A percentile compares a stretch with the other conserved stretches of the same genome.
Evolutionary conservation across 768 basidiomycete genomes (phyloP).

Genomic region (Collybia nuda): DNA sequence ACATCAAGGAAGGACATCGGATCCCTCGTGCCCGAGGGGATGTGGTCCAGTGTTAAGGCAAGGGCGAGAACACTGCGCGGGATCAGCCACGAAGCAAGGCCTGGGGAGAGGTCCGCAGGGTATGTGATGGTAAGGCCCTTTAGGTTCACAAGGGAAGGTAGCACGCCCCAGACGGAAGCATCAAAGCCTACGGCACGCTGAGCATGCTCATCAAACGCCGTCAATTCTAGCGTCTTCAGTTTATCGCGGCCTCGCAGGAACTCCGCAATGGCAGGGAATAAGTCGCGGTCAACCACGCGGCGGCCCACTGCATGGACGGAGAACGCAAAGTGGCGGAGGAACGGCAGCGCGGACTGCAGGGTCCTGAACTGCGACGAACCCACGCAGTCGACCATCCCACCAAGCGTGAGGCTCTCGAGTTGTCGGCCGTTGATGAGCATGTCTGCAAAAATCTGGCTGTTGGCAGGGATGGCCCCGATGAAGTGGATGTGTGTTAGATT

Average conservation of each 20-base stretch:
- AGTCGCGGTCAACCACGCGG: slow-evolving; percentile 51
- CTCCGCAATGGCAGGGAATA: slow-evolving; percentile 68
- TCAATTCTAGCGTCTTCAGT: slow-evolving; percentile 53
- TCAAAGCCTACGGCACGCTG: slow-evolving; percentile 63
- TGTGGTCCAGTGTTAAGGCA: slow-evolving; percentile 43
- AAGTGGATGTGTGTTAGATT: slow-evolving; percentile 68
- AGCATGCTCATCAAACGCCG: slow-evolving; percentile 40
- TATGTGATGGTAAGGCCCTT: slow-evolving; percentile 60
- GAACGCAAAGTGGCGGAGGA: slow-evolving; percentile 66
- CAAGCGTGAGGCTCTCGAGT: slow-evolving; percentile 58
- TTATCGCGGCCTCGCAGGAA: slow-evolving; percentile 58
- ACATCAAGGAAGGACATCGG: slow-evolving; percentile 41
- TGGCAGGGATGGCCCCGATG: slow-evolving; percentile 51
- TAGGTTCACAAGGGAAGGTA: slow-evolving; percentile 55
- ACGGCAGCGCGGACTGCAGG: slow-evolving; percentile 45
- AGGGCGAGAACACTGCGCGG: slow-evolving; percentile 52
- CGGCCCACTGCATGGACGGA: slow-evolving; percentile 42
- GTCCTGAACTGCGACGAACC: slow-evolving; percentile 52
- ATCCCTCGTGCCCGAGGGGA: slow-evolving; percentile 35
- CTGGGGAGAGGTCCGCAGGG: slow-evolving; percentile 60
- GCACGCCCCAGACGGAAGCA: slow-evolving; percentile 68
- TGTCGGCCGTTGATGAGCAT: slow-evolving; percentile 63
- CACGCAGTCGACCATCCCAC: slow-evolving; percentile 51
- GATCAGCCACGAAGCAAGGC: slow-evolving; percentile 68
- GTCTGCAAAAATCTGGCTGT: slow-evolving; percentile 53